phyloP scores from a whole-genome alignment of 1,139 yeast genomes.

The Diutina mesorugosa region DNA sequence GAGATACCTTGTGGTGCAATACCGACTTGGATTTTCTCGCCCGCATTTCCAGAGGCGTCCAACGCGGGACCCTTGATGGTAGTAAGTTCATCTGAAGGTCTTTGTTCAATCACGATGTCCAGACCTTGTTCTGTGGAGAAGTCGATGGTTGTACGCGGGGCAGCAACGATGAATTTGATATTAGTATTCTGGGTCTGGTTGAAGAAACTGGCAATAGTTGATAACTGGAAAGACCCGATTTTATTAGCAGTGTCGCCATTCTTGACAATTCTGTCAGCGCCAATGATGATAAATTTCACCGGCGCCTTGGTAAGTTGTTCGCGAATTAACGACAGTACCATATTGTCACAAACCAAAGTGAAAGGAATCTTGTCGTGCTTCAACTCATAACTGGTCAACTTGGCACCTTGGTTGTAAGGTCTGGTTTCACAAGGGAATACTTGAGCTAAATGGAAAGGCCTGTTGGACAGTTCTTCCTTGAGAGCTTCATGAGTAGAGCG shows the following conservation, averaged over 20 bases:
- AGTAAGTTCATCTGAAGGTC: conserved; percentile 72
- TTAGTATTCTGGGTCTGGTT: conserved; percentile 21
- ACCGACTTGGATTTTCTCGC: conserved; percentile 46
- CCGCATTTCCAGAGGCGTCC: conserved; percentile 19
- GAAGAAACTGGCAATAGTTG: conserved; percentile 43
- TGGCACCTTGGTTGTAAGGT: conserved; percentile 94
- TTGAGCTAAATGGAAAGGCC: conserved; percentile 37
- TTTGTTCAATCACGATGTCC: conserved; percentile 72
- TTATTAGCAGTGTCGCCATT: conserved; percentile 96
- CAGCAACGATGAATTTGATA: conserved; percentile 83
- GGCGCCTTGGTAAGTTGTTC: conserved; percentile 31
- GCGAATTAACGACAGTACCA: conserved; percentile 67
- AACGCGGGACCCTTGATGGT: conserved; percentile 52
- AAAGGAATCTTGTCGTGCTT: conserved; percentile 80
- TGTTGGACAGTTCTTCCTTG: conserved; percentile 11
- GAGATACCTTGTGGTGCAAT: conserved; percentile 76
- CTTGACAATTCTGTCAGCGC: conserved; percentile 89
- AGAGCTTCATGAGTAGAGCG: conserved; percentile 46
- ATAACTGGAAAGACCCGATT: conserved; percentile 89
- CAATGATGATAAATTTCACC: conserved; percentile 82
- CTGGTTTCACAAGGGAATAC: conserved; percentile 89
- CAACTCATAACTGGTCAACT: conserved; percentile 83
- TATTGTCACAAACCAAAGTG: conserved; percentile 80
- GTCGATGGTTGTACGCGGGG: conserved; percentile 88
- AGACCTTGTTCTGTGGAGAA: conserved; percentile 51